Evolutionary conservation across 2,329 filamentous ascomycete genomes (phyloP), one percentile per base, ranked within the genome.

Genomic region (Hypoxylon sp.): DNA sequence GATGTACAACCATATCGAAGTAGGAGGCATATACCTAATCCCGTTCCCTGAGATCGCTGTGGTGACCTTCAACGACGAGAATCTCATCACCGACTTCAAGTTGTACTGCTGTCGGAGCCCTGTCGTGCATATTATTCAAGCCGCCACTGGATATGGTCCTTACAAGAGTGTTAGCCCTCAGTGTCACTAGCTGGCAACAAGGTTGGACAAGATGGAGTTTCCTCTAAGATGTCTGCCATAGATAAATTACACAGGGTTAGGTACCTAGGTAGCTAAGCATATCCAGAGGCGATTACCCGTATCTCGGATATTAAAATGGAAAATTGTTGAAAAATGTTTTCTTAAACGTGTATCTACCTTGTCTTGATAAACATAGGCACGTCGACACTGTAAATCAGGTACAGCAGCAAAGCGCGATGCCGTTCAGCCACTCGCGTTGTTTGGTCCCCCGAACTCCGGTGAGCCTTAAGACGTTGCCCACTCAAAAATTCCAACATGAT

Each of bases 391-490:
- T 57, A 56, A 50, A 50, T 26, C 39, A 53, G 46, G 63, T 52
- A 56, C 53, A 50, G 52, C 57, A 47, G 46, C 47, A 56, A 50
- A 68, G 50, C 54, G 46, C 26, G 37, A 6, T 39, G 31, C 52
- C 42, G 35, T 33, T 51, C 10, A 33, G 50, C 58, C 37, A 53
- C 52, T 58, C 57, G 33, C 14, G 22, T 33, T 46, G 44, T 47
- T 59, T 42, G 61, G 14, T n/a, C 42, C 47, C 65, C 51, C 14
- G 17, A 68, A 70, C 68, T 60, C 68, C 68, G 39, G 39, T 57
- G 55, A 50, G 55, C 58, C 35, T 57, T 29, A 46, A 57, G 47
- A 13, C 39, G 33, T 33, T 26, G 37, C 55, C 37, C 56, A 55
- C 44, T 35, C 35, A 65, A 68, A 66, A 46, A 52, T 13, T 31